Evolutionary conservation across 306 rosid species (phyloP).

Genomic region (Geum urbanum): DNA sequence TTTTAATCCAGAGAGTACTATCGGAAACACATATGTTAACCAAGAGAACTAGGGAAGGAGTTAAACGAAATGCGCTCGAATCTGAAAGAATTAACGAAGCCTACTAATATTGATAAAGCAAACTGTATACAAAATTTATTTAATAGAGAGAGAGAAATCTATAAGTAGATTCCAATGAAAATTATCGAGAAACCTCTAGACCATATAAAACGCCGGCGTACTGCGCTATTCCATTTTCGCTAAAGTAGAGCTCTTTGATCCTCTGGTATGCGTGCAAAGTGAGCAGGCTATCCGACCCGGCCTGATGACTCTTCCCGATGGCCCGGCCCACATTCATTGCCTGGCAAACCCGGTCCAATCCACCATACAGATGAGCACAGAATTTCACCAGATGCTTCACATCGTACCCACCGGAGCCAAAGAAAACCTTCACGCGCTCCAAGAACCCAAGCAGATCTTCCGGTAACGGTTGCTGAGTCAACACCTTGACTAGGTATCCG

Average conservation of each 20-base stretch:
- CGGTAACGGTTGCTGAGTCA: slow-evolving; percentile 48
- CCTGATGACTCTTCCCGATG: slow-evolving; percentile 56
- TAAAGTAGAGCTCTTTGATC: slow-evolving; percentile 37
- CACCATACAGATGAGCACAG: slow-evolving; percentile 48
- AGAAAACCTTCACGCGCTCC: slow-evolving; percentile 35
- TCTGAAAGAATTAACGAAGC: slow-evolving; percentile 15
- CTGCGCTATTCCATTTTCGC: slow-evolving; percentile 21
- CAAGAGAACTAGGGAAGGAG: neutral
- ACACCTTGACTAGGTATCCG: slow-evolving; percentile 56
- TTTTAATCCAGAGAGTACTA: neutral
- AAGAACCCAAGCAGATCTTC: slow-evolving; percentile 33
- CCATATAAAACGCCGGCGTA: slow-evolving; percentile 59
- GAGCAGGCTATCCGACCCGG: slow-evolving; percentile 72
- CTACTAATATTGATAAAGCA: slow-evolving; percentile 20
- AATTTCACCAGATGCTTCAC: slow-evolving; percentile 57
- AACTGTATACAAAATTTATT: slow-evolving; percentile 30
- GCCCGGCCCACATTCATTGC: slow-evolving; percentile 37
- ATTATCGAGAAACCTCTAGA: slow-evolving; percentile 33
- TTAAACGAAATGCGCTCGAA: neutral
- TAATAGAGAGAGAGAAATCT: slow-evolving; percentile 8
- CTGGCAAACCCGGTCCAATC: slow-evolving; percentile 46
- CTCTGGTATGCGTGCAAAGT: slow-evolving; percentile 48
- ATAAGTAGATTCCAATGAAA: slow-evolving; percentile 13
- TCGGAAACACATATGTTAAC: neutral
- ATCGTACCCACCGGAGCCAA: slow-evolving; percentile 53